These are phyloP conservation scores for Mycosphaerella sp. DNA, from an alignment of 2,329 filamentous ascomycete species.

Conservation along the genomic window DNA sequence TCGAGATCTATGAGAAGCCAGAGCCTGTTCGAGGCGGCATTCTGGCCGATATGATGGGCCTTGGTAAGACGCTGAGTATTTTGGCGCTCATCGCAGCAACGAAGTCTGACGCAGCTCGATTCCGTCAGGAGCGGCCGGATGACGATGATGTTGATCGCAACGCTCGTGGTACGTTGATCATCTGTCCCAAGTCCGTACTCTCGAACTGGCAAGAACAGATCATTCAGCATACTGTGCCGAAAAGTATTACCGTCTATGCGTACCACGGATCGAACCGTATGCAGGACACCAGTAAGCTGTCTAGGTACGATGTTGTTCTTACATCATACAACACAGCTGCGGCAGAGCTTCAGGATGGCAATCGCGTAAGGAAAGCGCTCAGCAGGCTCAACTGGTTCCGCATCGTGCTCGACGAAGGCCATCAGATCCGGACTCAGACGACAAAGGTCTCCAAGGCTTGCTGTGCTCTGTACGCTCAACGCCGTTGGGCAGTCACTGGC, in stretches of 20 bases:
- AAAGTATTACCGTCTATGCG: constrained; percentile 64
- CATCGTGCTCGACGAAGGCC: constrained; percentile 88
- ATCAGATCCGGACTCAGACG: constrained; percentile 81
- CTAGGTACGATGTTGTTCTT: constrained; percentile 74
- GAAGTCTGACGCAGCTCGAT: constrained; percentile 55
- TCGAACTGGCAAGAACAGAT: constrained; percentile 95
- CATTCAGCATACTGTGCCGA: constrained; percentile 65
- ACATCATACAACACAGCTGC: constrained; percentile 89
- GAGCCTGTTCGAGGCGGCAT: constrained; percentile 40
- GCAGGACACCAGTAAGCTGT: constrained; percentile 61
- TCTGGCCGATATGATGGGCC: constrained; percentile 47
- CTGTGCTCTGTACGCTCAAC: constrained; percentile 67
- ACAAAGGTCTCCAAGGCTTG: constrained; percentile 81
- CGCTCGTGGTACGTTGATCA: constrained; percentile 70
- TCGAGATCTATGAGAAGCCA: constrained; percentile 40
- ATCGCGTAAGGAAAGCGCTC: constrained; percentile 53
- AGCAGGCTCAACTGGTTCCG: constrained; percentile 85
- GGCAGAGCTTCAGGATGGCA: constrained; percentile 50
- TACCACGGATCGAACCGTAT: constrained; percentile 79
- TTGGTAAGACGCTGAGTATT: constrained; percentile 62
- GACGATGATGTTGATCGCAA: constrained; percentile 53
- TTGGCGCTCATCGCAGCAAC: constrained; percentile 69
- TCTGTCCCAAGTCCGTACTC: constrained; percentile 85
- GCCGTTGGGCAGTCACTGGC: constrained; percentile 94
- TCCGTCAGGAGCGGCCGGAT: constrained; percentile 49